These are phyloP conservation scores for Hsuehochloa calcarea DNA, from an alignment of 176 grass and related monocot genomes.

Conservation along the genomic window DNA sequence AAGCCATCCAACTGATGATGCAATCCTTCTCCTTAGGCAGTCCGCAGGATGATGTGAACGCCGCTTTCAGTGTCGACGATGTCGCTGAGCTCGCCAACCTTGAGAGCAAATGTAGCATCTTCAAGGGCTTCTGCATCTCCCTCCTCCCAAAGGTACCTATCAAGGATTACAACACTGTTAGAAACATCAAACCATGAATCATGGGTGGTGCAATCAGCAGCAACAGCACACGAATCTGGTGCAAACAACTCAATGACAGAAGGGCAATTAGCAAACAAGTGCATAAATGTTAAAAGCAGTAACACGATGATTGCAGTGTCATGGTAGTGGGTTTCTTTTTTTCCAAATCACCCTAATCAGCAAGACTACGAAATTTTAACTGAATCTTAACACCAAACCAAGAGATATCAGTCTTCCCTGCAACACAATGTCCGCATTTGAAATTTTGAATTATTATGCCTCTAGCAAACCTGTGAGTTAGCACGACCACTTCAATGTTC, in stretches of 20 bases:
- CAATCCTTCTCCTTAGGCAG: slow-evolving; percentile 36
- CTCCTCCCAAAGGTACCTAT: slow-evolving; percentile 75
- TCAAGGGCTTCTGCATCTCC: slow-evolving; percentile 98
- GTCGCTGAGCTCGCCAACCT: slow-evolving; percentile 69
- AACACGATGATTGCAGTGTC: not conserved
- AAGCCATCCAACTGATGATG: not conserved
- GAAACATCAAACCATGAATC: not conserved
- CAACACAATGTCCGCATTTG: not conserved
- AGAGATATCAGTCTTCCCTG: not conserved
- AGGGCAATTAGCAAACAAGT: not conserved
- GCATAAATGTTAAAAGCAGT: not conserved
- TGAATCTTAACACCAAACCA: not conserved
- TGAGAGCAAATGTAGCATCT: slow-evolving; percentile 66
- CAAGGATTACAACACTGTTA: not conserved
- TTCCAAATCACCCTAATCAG: not conserved
- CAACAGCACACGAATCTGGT: not conserved
- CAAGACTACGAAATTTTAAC: not conserved
- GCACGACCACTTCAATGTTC: too few species aligned
- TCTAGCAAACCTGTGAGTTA: not conserved
- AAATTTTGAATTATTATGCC: not conserved
- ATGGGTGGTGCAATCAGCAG: too few species aligned
- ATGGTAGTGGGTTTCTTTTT: not conserved
- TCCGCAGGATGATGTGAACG: slow-evolving; percentile 84
- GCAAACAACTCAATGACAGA: not conserved
- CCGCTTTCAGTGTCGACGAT: slow-evolving; percentile 88